Evolutionary conservation across 345 rosid genomes (phyloP).

Genomic region (Camelina sativa): DNA sequence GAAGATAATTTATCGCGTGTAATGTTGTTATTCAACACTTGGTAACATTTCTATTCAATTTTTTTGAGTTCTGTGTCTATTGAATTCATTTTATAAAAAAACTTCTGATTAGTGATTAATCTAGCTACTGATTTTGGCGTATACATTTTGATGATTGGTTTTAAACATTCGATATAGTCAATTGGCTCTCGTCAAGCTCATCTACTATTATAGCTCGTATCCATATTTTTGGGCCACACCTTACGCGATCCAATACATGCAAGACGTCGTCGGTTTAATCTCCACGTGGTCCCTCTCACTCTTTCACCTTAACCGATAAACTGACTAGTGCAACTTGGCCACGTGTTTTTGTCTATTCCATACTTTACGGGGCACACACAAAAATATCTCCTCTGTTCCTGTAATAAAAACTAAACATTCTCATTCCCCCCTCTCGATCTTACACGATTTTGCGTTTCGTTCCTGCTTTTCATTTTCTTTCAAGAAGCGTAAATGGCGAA

Average conservation of each 20-base stretch:
- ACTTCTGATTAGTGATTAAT: no score
- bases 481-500: conserved; percentile 57
- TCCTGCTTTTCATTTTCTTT: not conserved
- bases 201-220: not conserved
- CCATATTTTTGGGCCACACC: not conserved
- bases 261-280: not conserved
- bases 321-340: conserved; percentile 11
- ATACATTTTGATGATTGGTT: no score
- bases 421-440: not conserved
- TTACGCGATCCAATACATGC: not conserved
- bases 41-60: no score
- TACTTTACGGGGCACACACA: not conserved
- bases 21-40: not conserved
- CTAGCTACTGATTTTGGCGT: no score
- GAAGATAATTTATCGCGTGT: conserved; percentile 7
- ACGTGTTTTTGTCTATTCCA: conserved; percentile 38
- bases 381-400: conserved; percentile 29
- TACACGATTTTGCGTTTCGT: not conserved
- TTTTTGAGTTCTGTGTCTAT: not conserved
- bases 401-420: conserved; percentile 22
- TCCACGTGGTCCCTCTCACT: conserved; percentile 4
- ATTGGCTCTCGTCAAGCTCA: not conserved
- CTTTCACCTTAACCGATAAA: conserved; percentile 24
- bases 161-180: no score
- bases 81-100: no score